phyloP scores from a whole-genome alignment of 2,329 filamentous ascomycete species.

The Hymenoscyphus occultus region DNA sequence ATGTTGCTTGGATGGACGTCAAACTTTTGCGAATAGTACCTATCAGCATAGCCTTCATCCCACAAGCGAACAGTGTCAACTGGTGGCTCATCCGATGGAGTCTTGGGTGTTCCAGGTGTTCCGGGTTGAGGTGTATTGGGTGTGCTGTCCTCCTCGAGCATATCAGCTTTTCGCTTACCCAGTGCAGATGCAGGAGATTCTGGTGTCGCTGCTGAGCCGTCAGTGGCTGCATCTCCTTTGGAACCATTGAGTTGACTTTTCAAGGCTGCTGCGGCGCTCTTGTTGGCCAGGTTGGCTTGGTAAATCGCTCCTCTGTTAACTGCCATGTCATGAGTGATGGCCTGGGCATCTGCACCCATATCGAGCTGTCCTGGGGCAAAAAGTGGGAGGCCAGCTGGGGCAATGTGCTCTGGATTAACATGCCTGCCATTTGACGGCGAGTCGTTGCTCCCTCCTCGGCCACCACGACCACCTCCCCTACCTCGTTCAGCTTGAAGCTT shows the following conservation, averaged over 20 bases:
- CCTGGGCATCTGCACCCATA: slow-evolving; percentile 54
- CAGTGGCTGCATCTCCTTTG: slow-evolving; percentile 14
- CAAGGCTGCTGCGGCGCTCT: slow-evolving; percentile 85
- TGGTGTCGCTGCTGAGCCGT: slow-evolving; percentile 15
- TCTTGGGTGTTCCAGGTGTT: slow-evolving; percentile 39
- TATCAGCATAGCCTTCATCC: slow-evolving; percentile 92
- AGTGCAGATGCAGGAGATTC: slow-evolving; percentile 48
- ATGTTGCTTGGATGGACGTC: slow-evolving; percentile 75
- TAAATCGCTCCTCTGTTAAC: slow-evolving; percentile 67
- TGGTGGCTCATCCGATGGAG: slow-evolving; percentile 58
- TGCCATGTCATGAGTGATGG: slow-evolving; percentile 83
- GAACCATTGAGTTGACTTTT: slow-evolving; percentile 65
- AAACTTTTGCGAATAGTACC: slow-evolving; percentile 98
- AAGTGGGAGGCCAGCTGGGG: slow-evolving; percentile 50
- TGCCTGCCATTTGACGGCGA: slow-evolving; percentile 32
- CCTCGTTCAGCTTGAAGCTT: slow-evolving; percentile 62
- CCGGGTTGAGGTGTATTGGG: slow-evolving; percentile 44
- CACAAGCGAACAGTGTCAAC: slow-evolving; percentile 84
- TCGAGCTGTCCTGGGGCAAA: slow-evolving; percentile 52
- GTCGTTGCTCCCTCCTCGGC: slow-evolving; percentile 31
- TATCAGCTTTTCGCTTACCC: slow-evolving; percentile 75
- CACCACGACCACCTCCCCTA: slow-evolving; percentile 37
- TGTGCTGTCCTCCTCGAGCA: slow-evolving; percentile 58
- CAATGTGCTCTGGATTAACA: slow-evolving; percentile 20
- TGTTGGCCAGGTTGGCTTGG: slow-evolving; percentile 80